Percentiles rank a stretch among this genome's conserved stretches.
phyloP scores from a whole-genome alignment of 1,284 basidiomycete genomes.

The Chalciporus sp. region DNA sequence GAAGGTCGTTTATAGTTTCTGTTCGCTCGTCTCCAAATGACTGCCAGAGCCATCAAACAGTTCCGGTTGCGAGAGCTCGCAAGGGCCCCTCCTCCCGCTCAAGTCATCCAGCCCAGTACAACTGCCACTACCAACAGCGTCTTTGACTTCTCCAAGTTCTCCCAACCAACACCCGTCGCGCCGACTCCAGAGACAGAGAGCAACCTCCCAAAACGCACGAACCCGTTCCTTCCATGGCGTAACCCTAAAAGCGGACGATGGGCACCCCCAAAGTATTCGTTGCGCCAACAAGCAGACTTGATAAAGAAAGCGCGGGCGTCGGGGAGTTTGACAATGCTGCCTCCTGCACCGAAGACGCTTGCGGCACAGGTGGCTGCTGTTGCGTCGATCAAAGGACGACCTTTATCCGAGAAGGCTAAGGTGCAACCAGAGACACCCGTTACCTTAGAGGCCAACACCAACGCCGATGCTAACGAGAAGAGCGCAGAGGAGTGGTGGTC shows the following conservation, averaged over 20 bases:
- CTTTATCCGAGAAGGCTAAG: slow-evolving; percentile 12
- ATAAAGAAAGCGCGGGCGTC: slow-evolving; percentile 65
- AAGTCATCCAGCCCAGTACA: slow-evolving; percentile 36
- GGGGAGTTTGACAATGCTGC: slow-evolving; percentile 58
- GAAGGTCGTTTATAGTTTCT: neutral
- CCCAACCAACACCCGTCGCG: slow-evolving; percentile 7
- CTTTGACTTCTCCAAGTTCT: slow-evolving; percentile 27
- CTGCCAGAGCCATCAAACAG: slow-evolving; percentile 44
- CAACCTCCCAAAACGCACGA: slow-evolving; percentile 35
- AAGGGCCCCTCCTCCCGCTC: slow-evolving; percentile 34
- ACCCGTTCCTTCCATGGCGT: slow-evolving; percentile 69
- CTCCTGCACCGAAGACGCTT: slow-evolving; percentile 60
- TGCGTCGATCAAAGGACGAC: slow-evolving; percentile 20
- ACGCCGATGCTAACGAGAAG: slow-evolving; percentile 1
- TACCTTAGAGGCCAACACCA: neutral
- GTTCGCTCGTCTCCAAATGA: slow-evolving; percentile 15
- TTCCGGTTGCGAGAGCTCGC: slow-evolving; percentile 50
- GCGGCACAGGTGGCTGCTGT: slow-evolving; percentile 18
- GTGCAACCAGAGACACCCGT: neutral
- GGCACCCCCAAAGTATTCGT: slow-evolving; percentile 68
- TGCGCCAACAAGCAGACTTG: slow-evolving; percentile 75
- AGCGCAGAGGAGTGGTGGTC: slow-evolving; percentile 35
- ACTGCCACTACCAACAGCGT: neutral
- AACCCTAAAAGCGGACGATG: slow-evolving; percentile 65
- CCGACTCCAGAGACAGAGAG: slow-evolving; percentile 11